Evolutionary conservation across 352 stramenopile genomes (phyloP).

Genomic region (Aphanomyces astaci): DNA sequence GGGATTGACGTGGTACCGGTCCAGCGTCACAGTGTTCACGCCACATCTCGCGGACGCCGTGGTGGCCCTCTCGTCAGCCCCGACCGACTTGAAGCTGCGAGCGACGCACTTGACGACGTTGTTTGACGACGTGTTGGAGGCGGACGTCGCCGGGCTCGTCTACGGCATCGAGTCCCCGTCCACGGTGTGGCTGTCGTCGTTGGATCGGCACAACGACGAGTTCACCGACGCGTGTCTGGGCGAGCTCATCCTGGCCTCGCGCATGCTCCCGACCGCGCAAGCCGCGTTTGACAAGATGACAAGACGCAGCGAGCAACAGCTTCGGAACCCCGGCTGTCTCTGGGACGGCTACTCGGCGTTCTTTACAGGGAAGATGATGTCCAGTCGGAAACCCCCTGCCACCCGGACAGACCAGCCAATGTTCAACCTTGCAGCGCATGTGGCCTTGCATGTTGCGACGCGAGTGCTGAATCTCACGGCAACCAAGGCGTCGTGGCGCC

Average conservation of each 20-base stretch:
- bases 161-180: constrained; percentile 9
- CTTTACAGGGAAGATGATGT: neutral
- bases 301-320: neutral
- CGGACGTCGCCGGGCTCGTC: constrained; percentile 4
- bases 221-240: constrained; percentile 18
- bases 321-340: neutral
- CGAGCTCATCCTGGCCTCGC: neutral
- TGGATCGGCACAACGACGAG: constrained; percentile 16
- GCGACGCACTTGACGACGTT: neutral
- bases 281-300: neutral
- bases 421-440: neutral
- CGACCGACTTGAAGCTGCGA: neutral
- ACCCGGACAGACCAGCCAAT: neutral
- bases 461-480: neutral
- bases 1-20: constrained; percentile 4
- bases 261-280: neutral
- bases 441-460: neutral
- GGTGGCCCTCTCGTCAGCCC: neutral
- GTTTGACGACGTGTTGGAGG: constrained; percentile 4
- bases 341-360: constrained; percentile 8
- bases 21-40: constrained; percentile 7
- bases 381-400: neutral
- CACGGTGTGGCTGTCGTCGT: constrained; percentile 1
- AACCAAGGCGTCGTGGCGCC: neutral
- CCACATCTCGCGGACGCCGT: neutral